phyloP scores from a whole-genome alignment of 139 green algal species.

The Haematococcus lacustris region DNA sequence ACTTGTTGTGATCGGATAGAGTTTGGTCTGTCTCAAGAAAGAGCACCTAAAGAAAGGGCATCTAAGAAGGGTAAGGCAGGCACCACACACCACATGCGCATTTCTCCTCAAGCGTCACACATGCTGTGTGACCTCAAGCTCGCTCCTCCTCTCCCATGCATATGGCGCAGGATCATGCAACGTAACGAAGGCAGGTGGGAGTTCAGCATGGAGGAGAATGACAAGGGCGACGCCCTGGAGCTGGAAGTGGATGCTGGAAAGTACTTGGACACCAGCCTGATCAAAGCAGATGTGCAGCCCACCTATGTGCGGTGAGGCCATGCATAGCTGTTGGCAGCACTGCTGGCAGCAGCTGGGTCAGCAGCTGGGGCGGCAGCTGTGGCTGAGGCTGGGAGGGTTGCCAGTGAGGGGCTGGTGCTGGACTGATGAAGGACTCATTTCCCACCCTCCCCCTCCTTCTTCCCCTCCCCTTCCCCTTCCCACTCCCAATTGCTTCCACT shows the following conservation, averaged over 20 bases:
- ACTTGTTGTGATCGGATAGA: no score
- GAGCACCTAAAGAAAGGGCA: no score
- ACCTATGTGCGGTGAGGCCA: constrained; percentile 35
- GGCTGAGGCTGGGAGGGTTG: not conserved
- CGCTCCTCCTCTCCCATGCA: no score
- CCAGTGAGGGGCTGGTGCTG: not conserved
- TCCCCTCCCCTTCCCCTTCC: no score
- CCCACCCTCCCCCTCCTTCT: no score
- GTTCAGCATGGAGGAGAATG: constrained; percentile 60
- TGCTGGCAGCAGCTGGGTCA: not conserved
- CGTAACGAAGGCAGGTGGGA: constrained; percentile 72
- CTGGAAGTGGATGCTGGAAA: constrained; percentile 71
- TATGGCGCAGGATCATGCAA: constrained; percentile 36
- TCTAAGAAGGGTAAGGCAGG: no score
- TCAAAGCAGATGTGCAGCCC: constrained; percentile 80
- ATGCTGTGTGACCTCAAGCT: not conserved
- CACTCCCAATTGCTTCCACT: no score
- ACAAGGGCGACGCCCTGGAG: constrained; percentile 39
- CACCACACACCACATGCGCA: no score
- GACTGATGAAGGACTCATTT: not conserved
- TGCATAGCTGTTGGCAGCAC: not conserved
- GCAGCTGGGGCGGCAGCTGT: not conserved
- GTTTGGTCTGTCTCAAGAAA: no score
- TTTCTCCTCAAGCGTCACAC: no score
- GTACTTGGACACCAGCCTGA: constrained; percentile 72